Base-by-base conservation (phyloP, 139 green algal species). In the Dunaliella primolecta region DNA sequence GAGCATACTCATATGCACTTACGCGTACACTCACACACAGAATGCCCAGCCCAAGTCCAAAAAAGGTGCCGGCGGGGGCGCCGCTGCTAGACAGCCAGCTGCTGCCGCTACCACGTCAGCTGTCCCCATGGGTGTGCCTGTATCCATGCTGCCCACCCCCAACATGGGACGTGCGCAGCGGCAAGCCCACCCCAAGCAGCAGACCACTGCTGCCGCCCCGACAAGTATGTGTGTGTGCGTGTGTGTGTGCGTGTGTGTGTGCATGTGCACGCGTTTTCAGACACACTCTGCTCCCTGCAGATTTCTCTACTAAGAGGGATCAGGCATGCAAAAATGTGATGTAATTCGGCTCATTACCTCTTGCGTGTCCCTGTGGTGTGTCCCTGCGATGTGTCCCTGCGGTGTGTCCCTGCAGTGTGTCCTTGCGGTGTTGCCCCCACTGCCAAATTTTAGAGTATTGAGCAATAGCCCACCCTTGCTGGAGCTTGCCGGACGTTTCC, bases 21-120 rank as follows among this genome's bases (percentile, higher is more conserved):
- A 15, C 46, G 46, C 46, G 46, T 15, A 15, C 46, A 15, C 46
- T 7, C 46, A 64, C 46, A 64, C 46, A 64, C 46, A 64, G 46
- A 64, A 64, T 64, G 46, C 46, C 46, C 46, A 64, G 46, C 46
- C 46, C 46, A 64, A 64, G 46, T 64, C 46, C n/a, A 81, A 80
- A 34, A 79, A 85, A 74, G 36, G 3, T 77, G 11, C 83, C 83
- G 31, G 31, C 35, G 75, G 37, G 29, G 55, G 84, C 70, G 80
- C 64, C 36, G 79, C 84, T 25, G 46, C 7, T 15, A 64, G 46
- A 15, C 46, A 64, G 46, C 46, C 46, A 64, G 46, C 46, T 64
- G 46, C 7, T 64, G 46, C n/a, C n/a, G n/a, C n/a, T n/a, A n/a
- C n/a, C n/a, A n/a, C n/a, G n/a, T n/a, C n/a, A n/a, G n/a, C 46